A percentile compares a stretch with the other conserved stretches of the same genome.
These are phyloP conservation scores for Linnemannia zychae DNA, from an alignment of 192 early-diverging fungal species.

Conservation along the genomic window DNA sequence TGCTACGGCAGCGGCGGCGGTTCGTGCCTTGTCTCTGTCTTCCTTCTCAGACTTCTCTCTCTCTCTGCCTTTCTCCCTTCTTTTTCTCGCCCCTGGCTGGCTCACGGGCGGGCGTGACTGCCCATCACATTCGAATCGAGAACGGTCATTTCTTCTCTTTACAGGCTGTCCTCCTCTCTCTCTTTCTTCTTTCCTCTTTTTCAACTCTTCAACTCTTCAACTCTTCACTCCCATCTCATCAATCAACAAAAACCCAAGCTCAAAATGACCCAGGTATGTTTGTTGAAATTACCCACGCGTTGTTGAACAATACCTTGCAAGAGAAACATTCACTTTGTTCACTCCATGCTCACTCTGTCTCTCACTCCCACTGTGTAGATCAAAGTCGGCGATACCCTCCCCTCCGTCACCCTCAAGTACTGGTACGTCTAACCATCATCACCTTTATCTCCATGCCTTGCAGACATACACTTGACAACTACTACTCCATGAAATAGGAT, in stretches of 20 bases:
- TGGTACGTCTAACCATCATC: conserved; percentile 29
- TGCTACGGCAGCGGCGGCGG: conserved; percentile 1
- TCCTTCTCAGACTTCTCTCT: neutral
- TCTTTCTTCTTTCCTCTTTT: neutral
- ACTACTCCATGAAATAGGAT: too few species aligned
- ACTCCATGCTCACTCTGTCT: neutral
- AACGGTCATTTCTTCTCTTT: neutral
- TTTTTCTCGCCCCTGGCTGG: neutral
- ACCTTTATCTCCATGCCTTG: too few species aligned
- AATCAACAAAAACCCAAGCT: neutral
- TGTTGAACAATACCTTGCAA: too few species aligned
- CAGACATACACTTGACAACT: too few species aligned
- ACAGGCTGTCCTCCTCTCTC: neutral
- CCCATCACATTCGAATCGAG: neutral
- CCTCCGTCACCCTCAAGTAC: conserved; percentile 67
- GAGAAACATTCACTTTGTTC: neutral
- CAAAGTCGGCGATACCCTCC: conserved; percentile 69
- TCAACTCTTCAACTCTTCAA: neutral
- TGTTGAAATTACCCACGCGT: too few species aligned
- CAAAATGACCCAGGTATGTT: conserved; percentile 2
- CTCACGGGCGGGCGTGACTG: neutral
- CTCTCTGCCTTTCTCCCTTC: neutral
- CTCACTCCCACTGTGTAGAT: conserved; percentile 31
- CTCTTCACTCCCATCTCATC: neutral
- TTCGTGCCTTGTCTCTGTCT: neutral